Conservation (phyloP, 2,329 filamentous ascomycete species). For the Chrysosphaeria jannelii region DNA sequence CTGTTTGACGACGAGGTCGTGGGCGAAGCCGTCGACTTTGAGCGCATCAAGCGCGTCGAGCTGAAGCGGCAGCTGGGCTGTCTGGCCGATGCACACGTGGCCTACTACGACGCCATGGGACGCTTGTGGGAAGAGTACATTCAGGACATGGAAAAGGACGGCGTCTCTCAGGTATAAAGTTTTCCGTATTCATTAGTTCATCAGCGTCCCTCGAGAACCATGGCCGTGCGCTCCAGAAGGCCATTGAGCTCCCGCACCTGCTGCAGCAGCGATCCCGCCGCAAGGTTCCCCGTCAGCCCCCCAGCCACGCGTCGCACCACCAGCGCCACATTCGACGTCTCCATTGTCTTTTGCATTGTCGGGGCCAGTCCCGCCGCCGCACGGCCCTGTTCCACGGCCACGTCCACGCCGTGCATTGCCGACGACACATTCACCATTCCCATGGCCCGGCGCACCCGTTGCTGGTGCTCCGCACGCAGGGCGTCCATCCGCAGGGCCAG, state of each 20-base stretch:
- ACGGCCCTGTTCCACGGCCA: constrained; percentile 15
- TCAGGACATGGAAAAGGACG: constrained; percentile 55
- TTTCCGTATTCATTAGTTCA: too few relatives aligned
- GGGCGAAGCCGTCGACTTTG: constrained; percentile 76
- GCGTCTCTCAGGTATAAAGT: too few relatives aligned
- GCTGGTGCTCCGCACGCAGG: constrained; percentile 26
- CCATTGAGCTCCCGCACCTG: constrained; percentile 30
- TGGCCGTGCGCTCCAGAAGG: constrained; percentile 28
- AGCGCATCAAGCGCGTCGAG: constrained; percentile 82
- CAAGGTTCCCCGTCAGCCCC: constrained; percentile 18
- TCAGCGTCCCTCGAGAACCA: constrained; percentile 23
- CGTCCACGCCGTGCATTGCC: constrained; percentile 28
- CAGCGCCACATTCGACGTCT: constrained; percentile 25
- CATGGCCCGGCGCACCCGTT: constrained; percentile 18
- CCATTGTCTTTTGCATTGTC: constrained; percentile 16
- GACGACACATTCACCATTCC: constrained; percentile 25
- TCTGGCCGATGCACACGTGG: constrained; percentile 58
- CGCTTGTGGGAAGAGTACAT: constrained; percentile 75
- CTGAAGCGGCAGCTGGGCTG: constrained; percentile 66
- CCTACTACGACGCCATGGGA: constrained; percentile 55
- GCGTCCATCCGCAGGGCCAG: constrained; percentile 31
- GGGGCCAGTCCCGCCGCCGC: constrained; percentile 15
- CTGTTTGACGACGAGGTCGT: constrained; percentile 93
- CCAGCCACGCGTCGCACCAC: constrained; percentile 21
- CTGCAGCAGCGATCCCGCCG: constrained; percentile 16